These are phyloP conservation scores for Microbotryum intermedium DNA, from an alignment of 1,284 basidiomycete species.

Conservation along the genomic window DNA sequence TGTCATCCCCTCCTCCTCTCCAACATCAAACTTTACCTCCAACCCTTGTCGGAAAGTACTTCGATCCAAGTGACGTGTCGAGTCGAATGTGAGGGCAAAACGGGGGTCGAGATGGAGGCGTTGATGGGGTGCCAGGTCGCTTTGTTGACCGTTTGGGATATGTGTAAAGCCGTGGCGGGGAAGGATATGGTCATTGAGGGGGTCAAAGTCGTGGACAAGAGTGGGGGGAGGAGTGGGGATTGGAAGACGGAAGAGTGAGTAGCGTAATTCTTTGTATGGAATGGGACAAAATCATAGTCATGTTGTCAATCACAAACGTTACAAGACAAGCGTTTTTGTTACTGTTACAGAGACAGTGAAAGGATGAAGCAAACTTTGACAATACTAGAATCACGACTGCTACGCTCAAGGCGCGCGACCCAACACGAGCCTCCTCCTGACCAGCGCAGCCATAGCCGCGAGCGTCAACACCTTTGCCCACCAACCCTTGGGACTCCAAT, in stretches of 20 bases:
- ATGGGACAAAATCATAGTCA: no score
- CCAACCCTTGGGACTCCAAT: no score
- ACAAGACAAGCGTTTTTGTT: no score
- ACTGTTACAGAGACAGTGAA: no score
- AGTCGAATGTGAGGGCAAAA: constrained; percentile 65
- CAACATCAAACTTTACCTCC: constrained; percentile 57
- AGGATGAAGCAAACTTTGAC: no score
- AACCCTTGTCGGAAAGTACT: constrained; percentile 33
- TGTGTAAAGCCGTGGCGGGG: constrained; percentile 80
- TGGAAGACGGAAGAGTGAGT: constrained; percentile 26
- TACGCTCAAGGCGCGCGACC: no score
- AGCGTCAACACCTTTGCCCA: no score
- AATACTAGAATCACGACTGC: no score
- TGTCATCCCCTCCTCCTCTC: constrained; percentile 70
- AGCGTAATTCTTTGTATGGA: no score
- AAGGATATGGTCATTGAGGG: constrained; percentile 59
- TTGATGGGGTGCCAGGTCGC: constrained; percentile 70
- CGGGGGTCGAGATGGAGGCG: constrained; percentile 93
- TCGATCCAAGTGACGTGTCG: constrained; percentile 58
- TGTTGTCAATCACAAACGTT: no score
- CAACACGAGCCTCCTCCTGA: no score
- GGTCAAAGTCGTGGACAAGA: constrained; percentile 58
- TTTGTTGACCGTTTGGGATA: constrained; percentile 79
- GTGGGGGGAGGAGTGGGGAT: constrained; percentile 62
- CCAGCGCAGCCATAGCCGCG: no score